phyloP scores from a whole-genome alignment of 1,284 basidiomycete species.

The Pascua guehoae region DNA sequence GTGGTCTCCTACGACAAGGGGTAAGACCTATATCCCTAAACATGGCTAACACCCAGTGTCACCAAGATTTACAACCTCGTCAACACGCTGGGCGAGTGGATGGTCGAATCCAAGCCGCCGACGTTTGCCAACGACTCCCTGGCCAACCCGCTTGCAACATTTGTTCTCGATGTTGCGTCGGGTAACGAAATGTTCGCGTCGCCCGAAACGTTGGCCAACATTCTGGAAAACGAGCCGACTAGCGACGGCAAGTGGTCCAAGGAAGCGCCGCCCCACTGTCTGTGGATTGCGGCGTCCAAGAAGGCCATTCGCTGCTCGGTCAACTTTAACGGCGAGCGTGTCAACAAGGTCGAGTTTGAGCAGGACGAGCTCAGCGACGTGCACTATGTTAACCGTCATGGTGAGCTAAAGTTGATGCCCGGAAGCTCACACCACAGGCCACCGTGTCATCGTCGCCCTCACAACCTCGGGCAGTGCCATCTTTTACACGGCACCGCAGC shows the following conservation, averaged over 20 bases:
- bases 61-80: slow-evolving; percentile 59
- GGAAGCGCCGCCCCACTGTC: slow-evolving; percentile 42
- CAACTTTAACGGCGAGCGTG: slow-evolving; percentile 50
- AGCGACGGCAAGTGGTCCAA: slow-evolving; percentile 27
- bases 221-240: slow-evolving; percentile 15
- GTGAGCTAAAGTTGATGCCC: slow-evolving; percentile 37
- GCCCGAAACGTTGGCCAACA: slow-evolving; percentile 16
- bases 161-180: slow-evolving; percentile 61
- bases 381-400: slow-evolving; percentile 61
- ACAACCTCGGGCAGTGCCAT: slow-evolving; percentile 58
- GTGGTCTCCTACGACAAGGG: slow-evolving; percentile 63
- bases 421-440: slow-evolving; percentile 23
- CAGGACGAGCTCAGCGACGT: slow-evolving; percentile 55
- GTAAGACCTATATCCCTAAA: slow-evolving; percentile 21
- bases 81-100: slow-evolving; percentile 55
- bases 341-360: slow-evolving; percentile 54
- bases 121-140: slow-evolving; percentile 51
- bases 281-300: slow-evolving; percentile 51
- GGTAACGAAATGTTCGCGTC: slow-evolving; percentile 52
- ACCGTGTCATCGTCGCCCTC: slow-evolving; percentile 60
- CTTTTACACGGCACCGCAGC: slow-evolving; percentile 65
- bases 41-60: slow-evolving; percentile 29
- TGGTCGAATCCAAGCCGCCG: slow-evolving; percentile 54
- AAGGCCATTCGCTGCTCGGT: slow-evolving; percentile 43
- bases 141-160: slow-evolving; percentile 57